phyloP scores from a whole-genome alignment of 2,329 filamentous ascomycete species.

The Magnaporthiopsis incrustans region DNA sequence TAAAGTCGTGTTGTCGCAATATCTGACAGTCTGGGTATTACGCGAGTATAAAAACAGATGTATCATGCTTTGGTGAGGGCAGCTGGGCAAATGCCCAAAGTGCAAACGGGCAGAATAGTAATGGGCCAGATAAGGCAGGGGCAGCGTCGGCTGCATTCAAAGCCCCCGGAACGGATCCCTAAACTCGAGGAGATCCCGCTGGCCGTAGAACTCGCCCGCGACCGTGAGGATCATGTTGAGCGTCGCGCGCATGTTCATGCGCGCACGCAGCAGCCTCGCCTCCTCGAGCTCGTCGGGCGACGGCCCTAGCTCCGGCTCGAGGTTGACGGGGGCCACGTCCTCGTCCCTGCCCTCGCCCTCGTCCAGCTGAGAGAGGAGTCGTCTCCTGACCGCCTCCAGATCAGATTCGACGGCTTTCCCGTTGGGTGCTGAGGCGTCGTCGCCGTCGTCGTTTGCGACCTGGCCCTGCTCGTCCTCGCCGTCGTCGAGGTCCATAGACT shows the following conservation, averaged over 20 bases:
- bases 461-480: conserved; percentile 28
- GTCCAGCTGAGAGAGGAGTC: conserved; percentile 38
- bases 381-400: conserved; percentile 39
- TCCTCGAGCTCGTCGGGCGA: conserved; percentile 17
- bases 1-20: neutral
- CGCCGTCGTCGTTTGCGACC: conserved; percentile 19
- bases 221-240: conserved; percentile 89
- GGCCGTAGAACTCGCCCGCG: conserved; percentile 81
- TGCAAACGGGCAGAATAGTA: neutral
- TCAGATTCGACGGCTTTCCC: conserved; percentile 21
- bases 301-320: conserved; percentile 9
- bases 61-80: neutral
- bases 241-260: conserved; percentile 56
- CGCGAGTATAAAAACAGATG: neutral
- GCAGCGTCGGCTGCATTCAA: conserved; percentile 19
- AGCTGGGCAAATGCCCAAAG: neutral
- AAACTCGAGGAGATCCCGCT: conserved; percentile 74
- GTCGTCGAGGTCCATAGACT: conserved; percentile 15
- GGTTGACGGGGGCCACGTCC: conserved; percentile 3
- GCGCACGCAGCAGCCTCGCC: conserved; percentile 24
- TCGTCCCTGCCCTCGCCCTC: conserved; percentile 2
- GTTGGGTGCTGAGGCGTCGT: conserved; percentile 12
- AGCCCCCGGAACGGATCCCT: conserved; percentile 52
- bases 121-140: neutral
- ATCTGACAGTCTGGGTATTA: neutral